Evolutionary conservation across 2,329 filamentous ascomycete genomes (phyloP), one percentile per base, ranked within the genome.

Genomic region (Aspergillus fischeri): DNA sequence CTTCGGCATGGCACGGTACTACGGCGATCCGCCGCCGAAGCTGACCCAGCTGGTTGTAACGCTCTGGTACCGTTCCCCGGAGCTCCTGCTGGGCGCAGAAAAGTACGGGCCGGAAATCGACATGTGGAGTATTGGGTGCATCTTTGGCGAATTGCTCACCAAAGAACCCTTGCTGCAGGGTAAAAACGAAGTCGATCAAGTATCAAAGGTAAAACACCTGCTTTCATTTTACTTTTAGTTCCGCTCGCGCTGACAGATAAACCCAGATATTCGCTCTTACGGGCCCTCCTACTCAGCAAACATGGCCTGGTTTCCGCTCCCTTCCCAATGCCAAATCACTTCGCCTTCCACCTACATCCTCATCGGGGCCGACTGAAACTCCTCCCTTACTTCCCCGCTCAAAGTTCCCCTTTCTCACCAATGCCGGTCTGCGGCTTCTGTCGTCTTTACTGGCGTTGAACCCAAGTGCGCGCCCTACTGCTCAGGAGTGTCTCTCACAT

Each of bases 1-100:
- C 76, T 99, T 99, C 71, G 94, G 94, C 73, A 97, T 99, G 91
- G 93, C 94, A 3, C 85, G 94, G 28, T 94, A 94, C 76, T 89
- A 90, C 55, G 89, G 89, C 52, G 86, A 91, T 65, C 92, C 93
- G 3, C 81, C 86, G 0, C 83, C 86, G 1, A 88, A 89, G 61
- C 82, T 97, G 59, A 97, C 94, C 2, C 89, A 93, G 70, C 84
- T 97, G 49, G 94, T 99, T 60, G 93, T 97, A 20, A 99, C 94
- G 6, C 83, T 99, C 6, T 99, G 94, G 94, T 99, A 99, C 74
- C 90, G 94, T 56, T 84, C 90, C 0, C 94, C 94, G 0, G 94
- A 97, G 75, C 83, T 97, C 10, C 83, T 99, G 1, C 85, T 97
- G 3, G 94, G 94, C 5, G 80, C 90, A 0, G 83, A 84, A 38